Conservation (phyloP, 345 rosid genomes). For the Triadica sebifera region DNA sequence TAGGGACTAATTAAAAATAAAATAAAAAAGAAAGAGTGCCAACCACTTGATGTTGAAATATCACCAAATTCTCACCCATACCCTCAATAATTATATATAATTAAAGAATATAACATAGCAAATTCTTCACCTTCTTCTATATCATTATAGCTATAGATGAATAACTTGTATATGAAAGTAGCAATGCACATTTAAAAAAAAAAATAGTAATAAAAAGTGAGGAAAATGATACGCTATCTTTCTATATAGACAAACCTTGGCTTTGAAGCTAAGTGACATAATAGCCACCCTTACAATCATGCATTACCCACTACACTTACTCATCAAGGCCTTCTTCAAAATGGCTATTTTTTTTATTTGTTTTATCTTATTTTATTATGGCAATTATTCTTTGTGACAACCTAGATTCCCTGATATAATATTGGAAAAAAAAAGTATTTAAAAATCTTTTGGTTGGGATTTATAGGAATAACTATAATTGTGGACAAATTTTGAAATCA, state of each 20-base stretch:
- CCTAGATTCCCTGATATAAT: no score
- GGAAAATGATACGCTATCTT: slow-evolving; percentile 54
- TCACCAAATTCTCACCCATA: slow-evolving; percentile 39
- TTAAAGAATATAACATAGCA: not conserved
- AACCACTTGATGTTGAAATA: slow-evolving; percentile 39
- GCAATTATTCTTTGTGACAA: no score
- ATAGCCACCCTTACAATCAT: slow-evolving; percentile 29
- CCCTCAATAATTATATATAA: not conserved
- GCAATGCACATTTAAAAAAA: not conserved
- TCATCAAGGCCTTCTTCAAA: not conserved
- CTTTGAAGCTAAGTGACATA: slow-evolving; percentile 63
- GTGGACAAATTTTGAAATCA: no score
- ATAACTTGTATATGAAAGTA: not conserved
- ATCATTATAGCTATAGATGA: not conserved
- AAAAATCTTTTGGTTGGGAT: no score
- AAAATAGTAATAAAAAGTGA: not conserved
- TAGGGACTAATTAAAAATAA: not conserved
- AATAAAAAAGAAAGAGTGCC: slow-evolving; percentile 7
- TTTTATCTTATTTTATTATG: not conserved
- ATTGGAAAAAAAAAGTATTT: no score
- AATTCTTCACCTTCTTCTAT: not conserved
- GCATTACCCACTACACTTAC: slow-evolving; percentile 24
- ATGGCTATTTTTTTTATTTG: no score
- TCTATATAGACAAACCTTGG: slow-evolving; percentile 28
- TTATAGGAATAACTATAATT: no score